Evolutionary conservation across 2,329 filamentous ascomycete genomes (phyloP).

Genomic region (Alternaria solani): DNA sequence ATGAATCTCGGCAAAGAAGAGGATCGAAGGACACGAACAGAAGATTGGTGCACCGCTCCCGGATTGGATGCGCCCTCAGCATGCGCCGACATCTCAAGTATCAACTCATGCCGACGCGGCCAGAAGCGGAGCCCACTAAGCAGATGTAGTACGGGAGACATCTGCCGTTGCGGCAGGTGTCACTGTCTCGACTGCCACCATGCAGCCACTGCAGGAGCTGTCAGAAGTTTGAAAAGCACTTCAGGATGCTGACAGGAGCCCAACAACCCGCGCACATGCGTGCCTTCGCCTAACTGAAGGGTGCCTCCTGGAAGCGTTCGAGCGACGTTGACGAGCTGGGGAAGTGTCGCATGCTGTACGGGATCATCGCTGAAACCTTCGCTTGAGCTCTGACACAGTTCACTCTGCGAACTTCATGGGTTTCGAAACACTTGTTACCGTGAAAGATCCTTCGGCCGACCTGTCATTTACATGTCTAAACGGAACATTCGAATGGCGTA

Average conservation of each 20-base stretch:
- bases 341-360: constrained; percentile 14
- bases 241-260: constrained; percentile 21
- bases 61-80: neutral
- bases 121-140: constrained; percentile 5
- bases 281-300: constrained; percentile 5
- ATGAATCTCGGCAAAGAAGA: neutral
- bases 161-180: constrained; percentile 15
- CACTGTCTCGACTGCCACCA: constrained; percentile 21
- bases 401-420: constrained; percentile 14
- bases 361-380: constrained; percentile 23
- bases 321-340: constrained; percentile 4
- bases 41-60: neutral
- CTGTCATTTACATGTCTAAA: constrained; percentile 10
- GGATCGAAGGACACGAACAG: neutral
- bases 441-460: constrained; percentile 1
- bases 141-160: neutral
- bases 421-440: constrained; percentile 21
- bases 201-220: constrained; percentile 17
- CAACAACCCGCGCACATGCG: constrained; percentile 3
- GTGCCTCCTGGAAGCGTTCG: constrained; percentile 18
- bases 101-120: neutral
- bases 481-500: constrained; percentile 10
- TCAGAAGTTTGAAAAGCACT: constrained; percentile 23
- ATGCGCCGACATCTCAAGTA: neutral
- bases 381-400: constrained; percentile 23